phyloP scores from a whole-genome alignment of 2,329 filamentous ascomycete species.

The Cladophialophora chaetospira region DNA sequence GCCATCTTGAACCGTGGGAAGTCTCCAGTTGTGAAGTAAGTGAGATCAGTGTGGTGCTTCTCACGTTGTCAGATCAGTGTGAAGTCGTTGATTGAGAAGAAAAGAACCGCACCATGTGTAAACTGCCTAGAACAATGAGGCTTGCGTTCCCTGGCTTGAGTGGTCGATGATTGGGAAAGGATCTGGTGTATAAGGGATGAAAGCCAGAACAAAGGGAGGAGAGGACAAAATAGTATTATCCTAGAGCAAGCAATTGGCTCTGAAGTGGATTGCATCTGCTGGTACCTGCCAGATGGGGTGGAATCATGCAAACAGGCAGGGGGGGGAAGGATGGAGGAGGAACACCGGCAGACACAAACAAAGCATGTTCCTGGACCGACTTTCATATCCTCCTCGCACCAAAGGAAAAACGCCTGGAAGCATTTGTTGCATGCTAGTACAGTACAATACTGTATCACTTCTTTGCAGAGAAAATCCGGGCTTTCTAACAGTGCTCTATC shows the following conservation, averaged over 20 bases:
- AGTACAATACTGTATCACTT: conserved; percentile 26
- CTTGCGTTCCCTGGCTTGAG: background rate
- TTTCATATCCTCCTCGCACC: conserved; percentile 14
- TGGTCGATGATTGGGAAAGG: background rate
- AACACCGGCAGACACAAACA: conserved; percentile 30
- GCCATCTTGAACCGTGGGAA: background rate
- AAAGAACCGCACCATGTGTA: background rate
- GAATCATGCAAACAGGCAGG: conserved; percentile 34
- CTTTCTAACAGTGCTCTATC: conserved; percentile 12
- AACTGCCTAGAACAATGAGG: conserved; percentile 2
- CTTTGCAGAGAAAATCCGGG: conserved; percentile 18
- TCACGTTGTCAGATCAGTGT: background rate
- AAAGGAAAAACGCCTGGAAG: conserved; percentile 14
- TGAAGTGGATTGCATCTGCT: conserved; percentile 12
- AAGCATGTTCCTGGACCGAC: conserved; percentile 26
- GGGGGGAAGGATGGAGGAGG: conserved; percentile 14
- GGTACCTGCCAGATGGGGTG: conserved; percentile 13
- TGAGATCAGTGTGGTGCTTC: background rate
- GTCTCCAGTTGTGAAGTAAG: background rate
- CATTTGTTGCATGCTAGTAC: conserved; percentile 21
- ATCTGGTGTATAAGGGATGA: conserved; percentile 3
- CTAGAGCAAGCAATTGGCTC: conserved; percentile 15
- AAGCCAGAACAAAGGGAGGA: conserved; percentile 10
- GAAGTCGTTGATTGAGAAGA: background rate
- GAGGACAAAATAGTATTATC: conserved; percentile 20